phyloP scores from a whole-genome alignment of 2,329 filamentous ascomycete genomes.

The Alternaria ethzedia region DNA sequence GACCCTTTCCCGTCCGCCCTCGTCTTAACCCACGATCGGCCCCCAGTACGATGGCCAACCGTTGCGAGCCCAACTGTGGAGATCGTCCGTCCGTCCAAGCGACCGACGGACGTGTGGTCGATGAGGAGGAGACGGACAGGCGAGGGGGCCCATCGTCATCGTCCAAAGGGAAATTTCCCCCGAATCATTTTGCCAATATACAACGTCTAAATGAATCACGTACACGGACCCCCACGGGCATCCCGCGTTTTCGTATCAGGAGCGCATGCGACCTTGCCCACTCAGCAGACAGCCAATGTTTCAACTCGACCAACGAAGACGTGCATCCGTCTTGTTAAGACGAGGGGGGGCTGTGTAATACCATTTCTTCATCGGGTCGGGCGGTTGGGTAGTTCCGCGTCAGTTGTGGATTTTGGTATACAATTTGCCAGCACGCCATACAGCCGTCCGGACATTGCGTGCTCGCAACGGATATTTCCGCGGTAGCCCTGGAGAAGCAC shows the following conservation, averaged over 20 bases:
- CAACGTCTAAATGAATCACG: conserved; percentile 38
- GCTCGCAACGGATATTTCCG: conserved; percentile 18
- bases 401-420: conserved; percentile 5
- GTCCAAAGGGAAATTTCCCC: conserved; percentile 2
- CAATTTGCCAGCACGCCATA: background rate
- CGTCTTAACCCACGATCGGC: conserved; percentile 11
- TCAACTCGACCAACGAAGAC: conserved; percentile 9
- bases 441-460: conserved; percentile 8
- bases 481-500: conserved; percentile 6
- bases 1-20: conserved; percentile 20
- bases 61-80: conserved; percentile 22
- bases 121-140: background rate
- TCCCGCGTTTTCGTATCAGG: conserved; percentile 26
- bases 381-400: conserved; percentile 18
- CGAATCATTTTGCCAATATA: conserved; percentile 20
- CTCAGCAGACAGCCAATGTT: conserved; percentile 7
- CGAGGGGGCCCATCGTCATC: background rate
- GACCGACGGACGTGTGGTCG: conserved; percentile 1
- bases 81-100: conserved; percentile 16
- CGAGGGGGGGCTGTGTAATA: conserved; percentile 7
- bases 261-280: conserved; percentile 19
- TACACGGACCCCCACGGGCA: conserved; percentile 33
- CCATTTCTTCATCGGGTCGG: conserved; percentile 11
- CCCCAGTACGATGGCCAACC: conserved; percentile 13
- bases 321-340: conserved; percentile 6